Conservation (phyloP, 176 grass and related monocot genomes). For the Lolium perenne region DNA sequence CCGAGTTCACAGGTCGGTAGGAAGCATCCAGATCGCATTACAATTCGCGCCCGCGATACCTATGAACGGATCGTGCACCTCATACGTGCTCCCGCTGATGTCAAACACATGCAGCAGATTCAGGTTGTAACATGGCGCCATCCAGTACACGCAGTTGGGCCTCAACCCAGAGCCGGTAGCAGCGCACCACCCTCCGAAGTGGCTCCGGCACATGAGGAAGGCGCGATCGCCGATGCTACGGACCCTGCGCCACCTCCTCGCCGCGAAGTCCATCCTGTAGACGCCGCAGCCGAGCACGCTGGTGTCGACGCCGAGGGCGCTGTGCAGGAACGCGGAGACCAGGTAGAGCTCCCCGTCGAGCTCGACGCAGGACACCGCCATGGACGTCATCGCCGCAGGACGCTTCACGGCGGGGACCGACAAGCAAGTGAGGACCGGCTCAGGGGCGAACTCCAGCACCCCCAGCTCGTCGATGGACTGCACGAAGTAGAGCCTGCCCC, state of each 20-base stretch:
- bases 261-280: background rate
- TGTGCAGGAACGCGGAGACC: background rate
- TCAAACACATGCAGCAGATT: background rate
- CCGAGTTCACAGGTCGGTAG: background rate
- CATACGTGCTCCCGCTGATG: background rate
- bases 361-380: background rate
- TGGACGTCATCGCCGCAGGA: background rate
- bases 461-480: background rate
- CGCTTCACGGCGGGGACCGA: background rate
- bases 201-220: background rate
- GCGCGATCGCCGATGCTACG: background rate
- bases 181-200: background rate
- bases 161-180: background rate
- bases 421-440: background rate
- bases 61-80: background rate
- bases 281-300: background rate
- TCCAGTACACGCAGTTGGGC: constrained; percentile 1
- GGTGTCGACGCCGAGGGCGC: background rate
- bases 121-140: background rate
- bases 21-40: background rate
- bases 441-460: constrained; percentile 6
- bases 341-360: background rate
- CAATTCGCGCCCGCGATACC: background rate
- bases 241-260: background rate
- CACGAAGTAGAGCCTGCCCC: background rate